These are phyloP conservation scores for Talaromyces stipitatus DNA, from an alignment of 495 filamentous ascomycete species.

Conservation along the genomic window DNA sequence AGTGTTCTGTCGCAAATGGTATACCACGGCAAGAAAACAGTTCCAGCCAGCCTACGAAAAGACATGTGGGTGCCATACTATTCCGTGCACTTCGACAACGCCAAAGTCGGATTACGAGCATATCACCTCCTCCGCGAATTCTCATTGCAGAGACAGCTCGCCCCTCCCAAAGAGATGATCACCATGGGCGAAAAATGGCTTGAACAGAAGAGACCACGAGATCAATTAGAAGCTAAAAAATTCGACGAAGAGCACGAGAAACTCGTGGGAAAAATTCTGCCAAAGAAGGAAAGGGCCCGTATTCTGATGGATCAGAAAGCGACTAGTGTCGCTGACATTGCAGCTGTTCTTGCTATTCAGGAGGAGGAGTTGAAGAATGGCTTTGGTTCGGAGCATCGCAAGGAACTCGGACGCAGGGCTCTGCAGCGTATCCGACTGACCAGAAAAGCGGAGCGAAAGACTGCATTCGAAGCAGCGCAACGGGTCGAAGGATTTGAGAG, in stretches of 20 bases:
- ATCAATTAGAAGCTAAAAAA: conserved; percentile 32
- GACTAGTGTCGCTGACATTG: conserved; percentile 81
- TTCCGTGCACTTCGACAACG: conserved; percentile 60
- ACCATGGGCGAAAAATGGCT: conserved; percentile 34
- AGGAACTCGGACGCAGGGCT: conserved; percentile 25
- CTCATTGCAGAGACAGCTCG: conserved; percentile 37
- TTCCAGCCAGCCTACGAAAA: conserved; percentile 70
- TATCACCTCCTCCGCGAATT: conserved; percentile 81
- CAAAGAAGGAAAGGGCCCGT: conserved; percentile 50
- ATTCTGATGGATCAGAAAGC: conserved; percentile 80
- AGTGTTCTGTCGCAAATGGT: conserved; percentile 65
- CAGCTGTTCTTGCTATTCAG: conserved; percentile 62
- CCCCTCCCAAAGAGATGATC: conserved; percentile 40
- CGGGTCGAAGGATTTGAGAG: conserved; percentile 23
- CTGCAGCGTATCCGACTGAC: conserved; percentile 24
- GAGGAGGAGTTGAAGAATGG: conserved; percentile 26
- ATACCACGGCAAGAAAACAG: conserved; percentile 86
- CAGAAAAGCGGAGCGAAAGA: conserved; percentile 29
- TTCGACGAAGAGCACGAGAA: conserved; percentile 37
- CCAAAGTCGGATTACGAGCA: conserved; percentile 60
- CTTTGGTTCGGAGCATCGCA: conserved; percentile 20
- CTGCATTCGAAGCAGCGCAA: conserved; percentile 23
- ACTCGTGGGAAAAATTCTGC: conserved; percentile 35
- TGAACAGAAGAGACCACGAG: conserved; percentile 54
- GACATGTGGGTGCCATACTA: conserved; percentile 87